Conservation (phyloP, 306 rosid species). For the Citrullus colocynthis region DNA sequence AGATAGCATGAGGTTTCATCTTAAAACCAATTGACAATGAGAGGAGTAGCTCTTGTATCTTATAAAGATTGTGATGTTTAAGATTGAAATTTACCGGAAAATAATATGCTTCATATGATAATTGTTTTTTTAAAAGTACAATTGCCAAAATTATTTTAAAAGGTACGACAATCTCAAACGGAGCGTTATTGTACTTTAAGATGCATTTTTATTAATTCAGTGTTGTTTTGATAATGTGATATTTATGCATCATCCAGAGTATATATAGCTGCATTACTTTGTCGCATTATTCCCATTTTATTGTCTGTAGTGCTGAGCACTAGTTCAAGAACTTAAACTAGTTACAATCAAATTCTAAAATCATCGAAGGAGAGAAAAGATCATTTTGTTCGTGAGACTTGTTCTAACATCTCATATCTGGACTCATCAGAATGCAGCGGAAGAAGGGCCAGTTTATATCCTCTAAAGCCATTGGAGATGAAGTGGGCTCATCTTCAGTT, state of each 20-base stretch:
- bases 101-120: too few species aligned
- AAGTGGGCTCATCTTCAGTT: constrained; percentile 21
- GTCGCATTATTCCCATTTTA: background rate
- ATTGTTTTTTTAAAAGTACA: too few species aligned
- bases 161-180: too few species aligned
- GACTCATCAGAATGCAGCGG: constrained; percentile 40
- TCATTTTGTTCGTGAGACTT: background rate
- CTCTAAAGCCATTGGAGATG: constrained; percentile 30
- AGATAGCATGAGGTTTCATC: too few species aligned
- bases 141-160: too few species aligned
- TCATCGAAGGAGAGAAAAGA: background rate
- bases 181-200: background rate
- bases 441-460: constrained; percentile 48
- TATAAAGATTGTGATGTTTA: too few species aligned
- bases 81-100: too few species aligned
- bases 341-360: background rate
- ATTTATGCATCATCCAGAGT: background rate
- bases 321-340: background rate
- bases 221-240: background rate
- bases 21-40: too few species aligned
- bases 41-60: too few species aligned
- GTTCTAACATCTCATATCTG: constrained; percentile 1
- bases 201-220: background rate
- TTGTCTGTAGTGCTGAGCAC: background rate
- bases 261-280: background rate